Conservation (phyloP, 345 rosid species). For the Luvunga scandens region DNA sequence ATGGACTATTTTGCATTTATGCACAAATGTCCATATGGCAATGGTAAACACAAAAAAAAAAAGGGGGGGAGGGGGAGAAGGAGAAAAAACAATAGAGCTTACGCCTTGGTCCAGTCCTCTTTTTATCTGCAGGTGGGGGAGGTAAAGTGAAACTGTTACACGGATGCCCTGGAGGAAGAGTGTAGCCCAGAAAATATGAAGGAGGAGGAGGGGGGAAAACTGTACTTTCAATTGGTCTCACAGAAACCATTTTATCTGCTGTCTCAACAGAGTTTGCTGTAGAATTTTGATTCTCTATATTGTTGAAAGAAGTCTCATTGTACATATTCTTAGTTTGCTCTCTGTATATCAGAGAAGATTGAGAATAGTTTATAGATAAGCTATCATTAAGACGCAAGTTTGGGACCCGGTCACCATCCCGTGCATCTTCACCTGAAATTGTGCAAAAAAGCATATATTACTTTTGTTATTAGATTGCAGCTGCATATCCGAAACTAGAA, state of each 20-base stretch:
- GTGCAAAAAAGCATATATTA: constrained; percentile 5
- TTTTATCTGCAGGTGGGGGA: constrained; percentile 94
- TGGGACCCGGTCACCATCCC: constrained; percentile 39
- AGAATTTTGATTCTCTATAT: constrained; percentile 18
- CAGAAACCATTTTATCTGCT: constrained; percentile 1
- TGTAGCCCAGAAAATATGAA: constrained; percentile 76
- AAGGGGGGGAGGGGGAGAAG: too few relatives aligned
- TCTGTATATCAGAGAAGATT: constrained; percentile 26
- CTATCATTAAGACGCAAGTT: constrained; percentile 42
- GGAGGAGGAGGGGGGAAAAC: constrained; percentile 60
- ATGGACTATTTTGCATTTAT: background rate
- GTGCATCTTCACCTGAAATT: constrained; percentile 70
- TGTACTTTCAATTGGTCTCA: background rate
- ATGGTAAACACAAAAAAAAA: background rate
- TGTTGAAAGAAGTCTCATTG: background rate
- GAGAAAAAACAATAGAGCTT: constrained; percentile 30
- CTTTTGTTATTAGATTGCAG: background rate
- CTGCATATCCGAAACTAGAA: background rate
- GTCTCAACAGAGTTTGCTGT: constrained; percentile 6
- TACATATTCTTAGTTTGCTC: constrained; percentile 14
- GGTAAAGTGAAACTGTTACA: constrained; percentile 84
- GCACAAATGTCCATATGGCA: background rate
- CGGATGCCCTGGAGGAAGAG: constrained; percentile 94
- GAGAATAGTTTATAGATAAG: constrained; percentile 25
- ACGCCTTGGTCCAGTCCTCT: constrained; percentile 97